Evolutionary conservation across 208 protist genomes (phyloP).

Genomic region (Herpetomonas samuelpessoai): DNA sequence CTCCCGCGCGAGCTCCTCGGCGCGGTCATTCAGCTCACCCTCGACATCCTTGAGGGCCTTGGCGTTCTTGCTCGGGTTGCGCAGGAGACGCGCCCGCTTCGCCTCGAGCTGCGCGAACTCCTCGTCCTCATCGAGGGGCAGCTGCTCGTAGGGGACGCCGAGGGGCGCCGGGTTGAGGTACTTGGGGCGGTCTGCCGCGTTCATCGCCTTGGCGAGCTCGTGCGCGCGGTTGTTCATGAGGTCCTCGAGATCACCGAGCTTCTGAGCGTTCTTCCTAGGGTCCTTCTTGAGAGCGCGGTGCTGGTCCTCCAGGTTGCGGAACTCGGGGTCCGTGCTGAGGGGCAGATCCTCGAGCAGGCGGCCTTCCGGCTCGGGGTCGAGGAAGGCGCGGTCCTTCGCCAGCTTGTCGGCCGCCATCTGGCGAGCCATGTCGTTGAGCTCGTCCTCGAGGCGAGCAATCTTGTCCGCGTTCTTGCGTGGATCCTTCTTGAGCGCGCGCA

Average conservation of each 20-base stretch:
- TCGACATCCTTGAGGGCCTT: constrained; percentile 51
- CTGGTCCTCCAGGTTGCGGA: constrained; percentile 46
- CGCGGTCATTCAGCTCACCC: constrained; percentile 58
- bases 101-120: constrained; percentile 69
- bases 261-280: constrained; percentile 42
- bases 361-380: constrained; percentile 70
- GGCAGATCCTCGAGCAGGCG: constrained; percentile 52
- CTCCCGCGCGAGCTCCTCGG: constrained; percentile 68
- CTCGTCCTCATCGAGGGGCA: constrained; percentile 66
- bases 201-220: constrained; percentile 67
- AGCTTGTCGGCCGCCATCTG: constrained; percentile 60
- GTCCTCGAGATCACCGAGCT: constrained; percentile 64
- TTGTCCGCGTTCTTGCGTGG: constrained; percentile 35
- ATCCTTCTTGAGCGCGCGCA: constrained; percentile 50
- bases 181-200: constrained; percentile 51
- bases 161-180: constrained; percentile 46
- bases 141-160: constrained; percentile 52
- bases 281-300: constrained; percentile 62
- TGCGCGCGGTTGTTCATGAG: constrained; percentile 75
- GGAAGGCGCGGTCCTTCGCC: constrained; percentile 49
- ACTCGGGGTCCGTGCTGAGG: constrained; percentile 59
- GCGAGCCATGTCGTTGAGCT: constrained; percentile 47
- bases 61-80: constrained; percentile 55
- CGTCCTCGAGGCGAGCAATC: constrained; percentile 46
- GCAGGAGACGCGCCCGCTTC: constrained; percentile 54